A percentile compares a stretch with the other conserved stretches of the same genome.
Conservation (phyloP, 169 alveolate species). For the Plasmodium cynomolgi region DNA sequence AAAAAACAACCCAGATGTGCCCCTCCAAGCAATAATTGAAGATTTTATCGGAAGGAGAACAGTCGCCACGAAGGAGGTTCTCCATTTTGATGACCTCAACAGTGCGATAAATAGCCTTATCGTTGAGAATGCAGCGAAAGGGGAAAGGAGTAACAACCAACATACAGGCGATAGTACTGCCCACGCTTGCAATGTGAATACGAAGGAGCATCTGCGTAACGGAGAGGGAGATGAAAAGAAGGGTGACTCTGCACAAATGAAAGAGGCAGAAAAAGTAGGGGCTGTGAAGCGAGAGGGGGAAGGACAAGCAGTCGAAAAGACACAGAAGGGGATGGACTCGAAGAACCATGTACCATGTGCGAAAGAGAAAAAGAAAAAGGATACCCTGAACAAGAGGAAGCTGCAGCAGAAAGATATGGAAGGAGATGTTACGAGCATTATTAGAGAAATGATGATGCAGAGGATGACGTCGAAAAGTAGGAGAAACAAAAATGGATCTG, state of each 20-base stretch:
- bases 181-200: neutral
- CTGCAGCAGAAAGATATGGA: neutral
- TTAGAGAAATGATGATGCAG: conserved; percentile 17
- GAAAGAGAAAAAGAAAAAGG: conserved; percentile 21
- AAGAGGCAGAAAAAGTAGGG: neutral
- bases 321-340: neutral
- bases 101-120: neutral
- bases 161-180: neutral
- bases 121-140: neutral
- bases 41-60: neutral
- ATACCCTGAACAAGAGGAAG: neutral
- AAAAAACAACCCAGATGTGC: neutral
- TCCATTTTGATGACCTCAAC: neutral
- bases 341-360: neutral
- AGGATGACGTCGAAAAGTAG: conserved; percentile 1
- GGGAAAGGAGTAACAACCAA: neutral
- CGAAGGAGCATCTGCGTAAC: neutral
- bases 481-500: neutral
- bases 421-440: conserved; percentile 10
- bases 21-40: neutral
- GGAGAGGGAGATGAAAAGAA: neutral
- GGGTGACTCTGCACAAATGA: neutral
- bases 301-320: neutral
- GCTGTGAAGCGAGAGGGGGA: neutral
- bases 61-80: neutral